Base-by-base conservation (phyloP, 495 filamentous ascomycete species). In the Penicillium bovifimosum region DNA sequence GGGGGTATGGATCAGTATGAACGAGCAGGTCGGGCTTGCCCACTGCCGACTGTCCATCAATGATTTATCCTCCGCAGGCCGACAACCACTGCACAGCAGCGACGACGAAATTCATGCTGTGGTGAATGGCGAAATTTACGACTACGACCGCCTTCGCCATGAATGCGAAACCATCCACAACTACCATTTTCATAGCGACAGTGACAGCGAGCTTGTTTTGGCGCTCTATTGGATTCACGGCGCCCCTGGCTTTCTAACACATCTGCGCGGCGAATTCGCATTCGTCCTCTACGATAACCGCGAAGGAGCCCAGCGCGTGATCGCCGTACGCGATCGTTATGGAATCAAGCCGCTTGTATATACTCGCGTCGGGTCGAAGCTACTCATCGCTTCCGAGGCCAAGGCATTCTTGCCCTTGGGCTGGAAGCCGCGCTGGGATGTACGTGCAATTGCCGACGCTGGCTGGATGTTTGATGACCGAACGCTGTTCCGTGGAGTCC, bases 121-220 rank as follows among this genome's bases (percentile, higher is more conserved):
- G 35, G 72, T 80, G 47, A 81, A 80, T 48, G 79, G 79, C 48
- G 79, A 81, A 56, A 63, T 82, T 33, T 82, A 81, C 58, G 74
- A 76, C 54, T 53, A 75, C 43, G 71, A 78, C 14, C 46, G 57
- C 9, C 60, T 77, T n/a, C 71, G 72, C 3, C 47, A 40, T 1
- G 45, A 68, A 13, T n/a, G n/a, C n/a, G n/a, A n/a, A n/a, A 60
- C 76, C 24, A 54, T 55, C 26, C 16, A 53, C 7, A 52, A 67
- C 17, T 78, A 75, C 58, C n/a, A 55, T 0, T 81, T 80, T 57
- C 54, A 63, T 20, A 61, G 72, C 5, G 52, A 56, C 20, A 66
- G 64, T 35, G 76, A 81, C 54, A 71, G 71, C 34, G 77, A 81
- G 50, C 62, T 79, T 9, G 70, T 79, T 13, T 50, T 80, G 24